These are phyloP conservation scores for Sorghum bicolor DNA, from an alignment of 176 grass and related monocot genomes.

Conservation along the genomic window Sorghum_bicolor_NCBIv3 NC_012870.2:62797001-62797500, in stretches of 20 bases:
- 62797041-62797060: not conserved
- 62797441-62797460: constrained; percentile 87
- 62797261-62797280: not conserved
- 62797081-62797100: not conserved
- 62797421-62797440: constrained; percentile 88
- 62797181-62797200: not conserved
- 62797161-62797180: not conserved
- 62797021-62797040: constrained; percentile 12
- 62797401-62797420: not conserved
- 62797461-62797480: not conserved
- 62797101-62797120: not conserved
- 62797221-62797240: not conserved
- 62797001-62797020: constrained; percentile 31
- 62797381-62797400: not conserved
- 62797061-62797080: not conserved
- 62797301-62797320: not conserved
- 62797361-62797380: not conserved
- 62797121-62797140: not conserved
- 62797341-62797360: not conserved
- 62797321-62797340: not conserved
- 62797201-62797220: not conserved
- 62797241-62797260: not conserved
- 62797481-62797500: not conserved
- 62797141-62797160: not conserved
- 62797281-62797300: not conserved